Percentiles rank a stretch among this genome's conserved stretches.
Conservation (phyloP, 495 filamentous ascomycete species). For the Schizothecium vesticola region DNA sequence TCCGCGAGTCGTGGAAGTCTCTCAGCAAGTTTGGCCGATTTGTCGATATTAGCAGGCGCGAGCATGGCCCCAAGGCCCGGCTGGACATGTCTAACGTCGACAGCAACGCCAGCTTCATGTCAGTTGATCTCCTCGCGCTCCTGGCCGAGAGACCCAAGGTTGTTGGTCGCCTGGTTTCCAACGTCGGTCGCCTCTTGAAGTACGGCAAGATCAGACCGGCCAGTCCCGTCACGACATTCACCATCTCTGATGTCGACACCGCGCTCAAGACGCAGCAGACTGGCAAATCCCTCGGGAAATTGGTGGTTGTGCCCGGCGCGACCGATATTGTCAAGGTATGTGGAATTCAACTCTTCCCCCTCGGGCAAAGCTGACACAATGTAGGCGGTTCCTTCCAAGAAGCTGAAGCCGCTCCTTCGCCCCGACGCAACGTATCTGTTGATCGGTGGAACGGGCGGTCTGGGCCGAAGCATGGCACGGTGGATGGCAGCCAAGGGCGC, state of each 20-base stretch:
- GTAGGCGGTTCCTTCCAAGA: constrained; percentile 28
- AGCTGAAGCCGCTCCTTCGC: constrained; percentile 32
- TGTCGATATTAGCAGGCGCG: constrained; percentile 40
- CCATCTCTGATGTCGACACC: constrained; percentile 47
- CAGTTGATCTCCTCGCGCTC: constrained; percentile 43
- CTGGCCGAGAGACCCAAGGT: constrained; percentile 36
- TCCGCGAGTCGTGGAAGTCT: constrained; percentile 45
- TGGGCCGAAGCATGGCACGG: constrained; percentile 53
- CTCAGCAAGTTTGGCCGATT: constrained; percentile 45
- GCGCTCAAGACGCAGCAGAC: constrained; percentile 55
- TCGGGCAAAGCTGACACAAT: not conserved
- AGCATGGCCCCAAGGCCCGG: constrained; percentile 33
- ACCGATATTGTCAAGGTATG: constrained; percentile 37
- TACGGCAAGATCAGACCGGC: constrained; percentile 37
- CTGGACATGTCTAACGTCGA: constrained; percentile 39
- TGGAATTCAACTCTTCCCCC: not conserved
- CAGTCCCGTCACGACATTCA: constrained; percentile 39
- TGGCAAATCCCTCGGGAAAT: constrained; percentile 53
- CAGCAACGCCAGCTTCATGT: constrained; percentile 44
- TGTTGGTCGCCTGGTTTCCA: constrained; percentile 34
- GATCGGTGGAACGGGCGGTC: constrained; percentile 59
- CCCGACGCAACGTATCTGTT: constrained; percentile 53
- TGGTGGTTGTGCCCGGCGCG: constrained; percentile 43
- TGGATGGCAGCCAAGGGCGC: constrained; percentile 60
- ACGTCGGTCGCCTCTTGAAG: constrained; percentile 37